Evolutionary conservation across 1,284 basidiomycete species (phyloP), one percentile per base, ranked within the genome.

Genomic region (Schizophyllum amplum): DNA sequence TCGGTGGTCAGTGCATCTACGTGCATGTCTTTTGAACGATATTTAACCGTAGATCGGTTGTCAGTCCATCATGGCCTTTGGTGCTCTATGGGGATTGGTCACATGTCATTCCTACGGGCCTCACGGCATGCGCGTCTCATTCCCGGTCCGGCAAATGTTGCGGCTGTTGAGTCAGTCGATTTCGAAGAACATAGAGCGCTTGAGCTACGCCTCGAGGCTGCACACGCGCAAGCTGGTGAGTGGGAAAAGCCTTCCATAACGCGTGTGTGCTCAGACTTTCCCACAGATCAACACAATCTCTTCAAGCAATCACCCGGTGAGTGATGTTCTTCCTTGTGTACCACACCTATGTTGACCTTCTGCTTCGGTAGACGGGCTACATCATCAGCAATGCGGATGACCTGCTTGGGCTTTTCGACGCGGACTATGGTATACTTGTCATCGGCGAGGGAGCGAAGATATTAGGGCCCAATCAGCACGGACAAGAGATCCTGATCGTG

Each of bases 301-400:
- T 1, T 85, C 84, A 4, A 83, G 87, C 54, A 76, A 79, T 52
- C 87, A 91, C 64, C 86, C 90, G 4, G 75, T 75, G 54, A 55
- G 66, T 58, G 54, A 22, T 51, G 6, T 50, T 20, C 54, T 4
- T 22, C 20, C 6, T 55, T 6, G 51, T 11, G 17, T 24, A 50
- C 5, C 17, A 42, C n/a, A 20, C 15, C 33, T 42, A 20, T 22
- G 54, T 54, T 47, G 55, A 57, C 49, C 24, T 50, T 24, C n/a
- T 49, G 51, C 50, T 71, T 75, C 55, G 80, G 83, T 81, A 91
- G 61, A 83, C 85, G 17, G 90, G 90, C 0, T 93, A 93, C 70
- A 92, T 94, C 62, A 86, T 94, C 20, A 91, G 90, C 25, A 91
- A 93, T 66, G 87, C 91, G 1, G 87, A 93, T 64, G 92, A 94